phyloP scores from a whole-genome alignment of 2,329 filamentous ascomycete species.

The Alternaria infectoria region DNA sequence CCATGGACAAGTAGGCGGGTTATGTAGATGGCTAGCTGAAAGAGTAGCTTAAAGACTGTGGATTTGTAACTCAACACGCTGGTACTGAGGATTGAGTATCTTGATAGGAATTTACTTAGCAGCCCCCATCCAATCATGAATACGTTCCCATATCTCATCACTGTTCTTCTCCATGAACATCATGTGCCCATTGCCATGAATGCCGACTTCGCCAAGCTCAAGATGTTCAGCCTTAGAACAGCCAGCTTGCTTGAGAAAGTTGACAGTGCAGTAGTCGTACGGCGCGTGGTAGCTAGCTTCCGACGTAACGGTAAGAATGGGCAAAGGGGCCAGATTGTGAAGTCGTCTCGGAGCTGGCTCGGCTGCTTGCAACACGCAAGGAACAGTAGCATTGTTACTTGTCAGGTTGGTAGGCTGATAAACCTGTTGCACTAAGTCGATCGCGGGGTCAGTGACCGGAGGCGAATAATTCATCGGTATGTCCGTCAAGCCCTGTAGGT shows the following conservation, averaged over 20 bases:
- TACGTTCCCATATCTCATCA: not conserved
- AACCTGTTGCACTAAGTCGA: not conserved
- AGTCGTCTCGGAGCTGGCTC: slow-evolving; percentile 50
- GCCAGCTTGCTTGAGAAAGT: slow-evolving; percentile 55
- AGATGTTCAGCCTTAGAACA: slow-evolving; percentile 6
- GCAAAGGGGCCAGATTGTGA: slow-evolving; percentile 55
- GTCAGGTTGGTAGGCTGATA: not conserved
- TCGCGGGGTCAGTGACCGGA: not conserved
- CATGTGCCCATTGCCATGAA: slow-evolving; percentile 6
- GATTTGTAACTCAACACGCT: not conserved
- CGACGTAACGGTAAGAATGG: slow-evolving; percentile 57
- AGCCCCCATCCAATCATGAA: not conserved
- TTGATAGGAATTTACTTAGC: not conserved
- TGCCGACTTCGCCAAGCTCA: slow-evolving; percentile 11
- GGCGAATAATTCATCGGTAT: slow-evolving; percentile 2
- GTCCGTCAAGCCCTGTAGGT: not conserved
- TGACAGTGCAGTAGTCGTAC: slow-evolving; percentile 62
- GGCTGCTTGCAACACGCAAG: slow-evolving; percentile 42
- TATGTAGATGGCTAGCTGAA: not conserved
- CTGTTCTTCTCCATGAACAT: slow-evolving; percentile 6
- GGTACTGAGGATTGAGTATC: not conserved
- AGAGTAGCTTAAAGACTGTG: not conserved
- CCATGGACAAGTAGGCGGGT: not conserved
- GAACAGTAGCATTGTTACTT: not conserved
- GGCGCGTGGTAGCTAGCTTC: slow-evolving; percentile 51